Evolutionary conservation across 805 yeast genomes (phyloP).

Genomic region (Yarrowia sp.): DNA sequence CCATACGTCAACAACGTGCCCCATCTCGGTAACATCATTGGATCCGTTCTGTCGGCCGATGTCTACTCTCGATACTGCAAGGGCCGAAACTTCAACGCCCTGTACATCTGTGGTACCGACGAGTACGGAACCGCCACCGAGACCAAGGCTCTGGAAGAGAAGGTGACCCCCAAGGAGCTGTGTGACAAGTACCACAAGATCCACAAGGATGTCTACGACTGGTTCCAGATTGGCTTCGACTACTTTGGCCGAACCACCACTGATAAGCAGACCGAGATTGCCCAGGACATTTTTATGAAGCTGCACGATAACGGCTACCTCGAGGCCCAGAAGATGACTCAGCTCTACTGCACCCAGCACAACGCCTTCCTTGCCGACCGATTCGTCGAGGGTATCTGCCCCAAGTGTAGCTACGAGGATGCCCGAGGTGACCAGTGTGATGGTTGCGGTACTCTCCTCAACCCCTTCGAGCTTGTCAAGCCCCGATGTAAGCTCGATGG

Average conservation of each 20-base stretch:
- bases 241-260: slow-evolving; percentile 97
- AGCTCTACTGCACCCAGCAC: slow-evolving; percentile 87
- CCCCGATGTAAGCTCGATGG: slow-evolving; percentile 95
- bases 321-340: slow-evolving; percentile 85
- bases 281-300: slow-evolving; percentile 85
- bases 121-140: slow-evolving; percentile 99
- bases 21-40: slow-evolving; percentile 94
- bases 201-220: slow-evolving; percentile 87
- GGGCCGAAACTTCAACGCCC: slow-evolving; percentile 79
- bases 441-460: slow-evolving; percentile 82
- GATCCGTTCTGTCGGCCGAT: slow-evolving; percentile 92
- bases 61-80: slow-evolving; percentile 87
- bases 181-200: slow-evolving; percentile 87
- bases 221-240: slow-evolving; percentile 96
- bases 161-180: slow-evolving; percentile 78
- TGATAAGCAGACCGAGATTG: slow-evolving; percentile 83
- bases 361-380: slow-evolving; percentile 92
- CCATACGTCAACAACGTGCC: slow-evolving; percentile 99
- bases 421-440: slow-evolving; percentile 99
- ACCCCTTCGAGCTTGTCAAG: slow-evolving; percentile 88
- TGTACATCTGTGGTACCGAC: slow-evolving; percentile 94
- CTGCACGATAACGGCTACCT: slow-evolving; percentile 71
- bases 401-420: slow-evolving; percentile 89
- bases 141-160: slow-evolving; percentile 94
- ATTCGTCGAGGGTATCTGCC: slow-evolving; percentile 96